Evolutionary conservation across 768 basidiomycete species (phyloP).

Genomic region (Suillus tomentosus): DNA sequence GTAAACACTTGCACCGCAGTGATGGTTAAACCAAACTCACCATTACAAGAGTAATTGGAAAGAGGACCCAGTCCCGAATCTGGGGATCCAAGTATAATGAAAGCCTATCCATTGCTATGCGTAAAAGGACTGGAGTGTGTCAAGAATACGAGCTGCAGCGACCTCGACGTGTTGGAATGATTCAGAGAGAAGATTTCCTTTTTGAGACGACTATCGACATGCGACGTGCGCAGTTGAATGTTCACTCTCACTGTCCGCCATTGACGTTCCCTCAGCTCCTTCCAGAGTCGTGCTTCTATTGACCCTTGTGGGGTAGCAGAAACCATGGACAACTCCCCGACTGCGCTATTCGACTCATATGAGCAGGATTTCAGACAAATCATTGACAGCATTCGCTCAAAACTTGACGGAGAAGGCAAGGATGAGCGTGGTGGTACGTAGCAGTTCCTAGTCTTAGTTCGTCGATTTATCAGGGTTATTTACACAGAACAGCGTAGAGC

Average conservation of each 20-base stretch:
- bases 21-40: slow-evolving; percentile 43
- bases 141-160: slow-evolving; percentile 3
- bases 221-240: slow-evolving; percentile 19
- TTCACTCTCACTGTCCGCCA: slow-evolving; percentile 26
- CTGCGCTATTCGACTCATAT: slow-evolving; percentile 87
- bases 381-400: slow-evolving; percentile 69
- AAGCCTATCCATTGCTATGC: slow-evolving; percentile 29
- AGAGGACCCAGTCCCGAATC: slow-evolving; percentile 92
- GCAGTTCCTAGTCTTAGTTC: slow-evolving; percentile 7
- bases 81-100: slow-evolving; percentile 88
- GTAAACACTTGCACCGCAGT: slow-evolving; percentile 8
- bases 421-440: slow-evolving; percentile 69
- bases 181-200: slow-evolving; percentile 23
- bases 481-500: slow-evolving; percentile 77
- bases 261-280: slow-evolving; percentile 1
- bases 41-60: slow-evolving; percentile 98
- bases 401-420: slow-evolving; percentile 71
- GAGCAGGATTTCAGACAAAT: slow-evolving; percentile 91
- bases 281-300: not conserved
- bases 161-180: slow-evolving; percentile 13
- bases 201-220: slow-evolving; percentile 17
- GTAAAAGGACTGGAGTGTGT: not conserved
- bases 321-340: slow-evolving; percentile 80
- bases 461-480: slow-evolving; percentile 8
- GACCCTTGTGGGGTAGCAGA: slow-evolving; percentile 8